Evolutionary conservation across 1,139 yeast genomes (phyloP).

Genomic region (Debaryomyces subglobosus): DNA sequence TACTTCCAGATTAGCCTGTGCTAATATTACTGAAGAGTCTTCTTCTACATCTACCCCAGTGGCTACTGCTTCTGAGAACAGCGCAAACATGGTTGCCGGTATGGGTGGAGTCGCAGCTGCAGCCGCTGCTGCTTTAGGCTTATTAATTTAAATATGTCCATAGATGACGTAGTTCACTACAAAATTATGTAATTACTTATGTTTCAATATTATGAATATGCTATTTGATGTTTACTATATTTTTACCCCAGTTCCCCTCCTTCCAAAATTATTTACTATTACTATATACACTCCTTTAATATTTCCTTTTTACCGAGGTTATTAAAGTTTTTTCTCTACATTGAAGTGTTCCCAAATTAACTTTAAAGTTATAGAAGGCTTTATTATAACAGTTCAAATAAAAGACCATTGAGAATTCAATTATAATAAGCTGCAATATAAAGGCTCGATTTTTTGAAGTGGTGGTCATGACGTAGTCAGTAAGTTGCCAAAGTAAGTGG

Average conservation of each 20-base stretch:
- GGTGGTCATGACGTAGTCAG: neutral
- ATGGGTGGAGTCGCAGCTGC: slow-evolving; percentile 20
- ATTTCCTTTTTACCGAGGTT: neutral
- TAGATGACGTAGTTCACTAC: neutral
- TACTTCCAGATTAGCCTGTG: slow-evolving; percentile 42
- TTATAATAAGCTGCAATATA: neutral
- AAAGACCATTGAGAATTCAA: neutral
- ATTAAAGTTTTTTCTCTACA: neutral
- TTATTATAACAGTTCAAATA: neutral
- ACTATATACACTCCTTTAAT: neutral
- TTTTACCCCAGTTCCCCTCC: neutral
- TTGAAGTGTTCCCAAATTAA: neutral
- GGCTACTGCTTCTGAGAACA: slow-evolving; percentile 12
- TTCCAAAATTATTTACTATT: neutral
- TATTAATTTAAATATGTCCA: slow-evolving; percentile 4
- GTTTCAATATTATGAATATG: neutral
- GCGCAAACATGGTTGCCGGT: slow-evolving; percentile 15
- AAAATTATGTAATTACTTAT: neutral
- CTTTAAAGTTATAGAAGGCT: neutral
- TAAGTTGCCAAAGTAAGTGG: neutral
- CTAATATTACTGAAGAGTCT: slow-evolving; percentile 33
- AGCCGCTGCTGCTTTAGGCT: slow-evolving; percentile 13
- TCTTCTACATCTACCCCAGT: slow-evolving; percentile 10
- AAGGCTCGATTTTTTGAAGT: neutral
- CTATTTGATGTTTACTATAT: neutral